phyloP scores from a whole-genome alignment of 2,329 filamentous ascomycete species.

The Ascochyta clinopodiicola region DNA sequence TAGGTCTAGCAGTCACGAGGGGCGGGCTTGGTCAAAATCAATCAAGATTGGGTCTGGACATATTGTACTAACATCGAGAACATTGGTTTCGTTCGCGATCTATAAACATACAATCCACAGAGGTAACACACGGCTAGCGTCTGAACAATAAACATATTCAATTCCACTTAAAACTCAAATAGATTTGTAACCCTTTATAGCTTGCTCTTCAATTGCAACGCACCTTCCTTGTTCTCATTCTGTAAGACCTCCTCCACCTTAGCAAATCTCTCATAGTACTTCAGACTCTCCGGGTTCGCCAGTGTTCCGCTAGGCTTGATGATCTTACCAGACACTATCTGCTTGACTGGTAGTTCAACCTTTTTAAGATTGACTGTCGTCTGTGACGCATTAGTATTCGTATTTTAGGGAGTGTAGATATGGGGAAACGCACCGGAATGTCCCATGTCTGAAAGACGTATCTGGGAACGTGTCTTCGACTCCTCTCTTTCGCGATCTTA shows the following conservation, averaged over 20 bases:
- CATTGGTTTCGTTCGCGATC: too few relatives aligned
- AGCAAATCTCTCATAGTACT: constrained; percentile 81
- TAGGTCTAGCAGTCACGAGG: too few relatives aligned
- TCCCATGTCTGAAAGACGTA: constrained; percentile 82
- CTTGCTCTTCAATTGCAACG: constrained; percentile 29
- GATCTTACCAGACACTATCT: constrained; percentile 77
- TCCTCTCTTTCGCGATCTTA: constrained; percentile 70
- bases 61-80: too few relatives aligned
- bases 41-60: too few relatives aligned
- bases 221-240: constrained; percentile 21
- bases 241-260: constrained; percentile 68
- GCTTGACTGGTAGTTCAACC: constrained; percentile 83
- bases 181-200: constrained; percentile 16
- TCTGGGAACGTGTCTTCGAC: constrained; percentile 76
- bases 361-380: constrained; percentile 86
- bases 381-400: constrained; percentile 49
- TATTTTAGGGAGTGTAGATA: neutral
- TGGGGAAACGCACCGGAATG: constrained; percentile 70
- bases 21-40: too few relatives aligned
- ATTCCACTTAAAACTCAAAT: neutral
- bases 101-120: too few relatives aligned
- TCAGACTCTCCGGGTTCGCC: constrained; percentile 75
- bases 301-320: constrained; percentile 80
- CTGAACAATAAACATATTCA: neutral
- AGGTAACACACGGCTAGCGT: neutral